A percentile compares a stretch with the other conserved stretches of the same genome.
Conservation (phyloP, 768 basidiomycete genomes). For the Phanerochaete sordida region DNA sequence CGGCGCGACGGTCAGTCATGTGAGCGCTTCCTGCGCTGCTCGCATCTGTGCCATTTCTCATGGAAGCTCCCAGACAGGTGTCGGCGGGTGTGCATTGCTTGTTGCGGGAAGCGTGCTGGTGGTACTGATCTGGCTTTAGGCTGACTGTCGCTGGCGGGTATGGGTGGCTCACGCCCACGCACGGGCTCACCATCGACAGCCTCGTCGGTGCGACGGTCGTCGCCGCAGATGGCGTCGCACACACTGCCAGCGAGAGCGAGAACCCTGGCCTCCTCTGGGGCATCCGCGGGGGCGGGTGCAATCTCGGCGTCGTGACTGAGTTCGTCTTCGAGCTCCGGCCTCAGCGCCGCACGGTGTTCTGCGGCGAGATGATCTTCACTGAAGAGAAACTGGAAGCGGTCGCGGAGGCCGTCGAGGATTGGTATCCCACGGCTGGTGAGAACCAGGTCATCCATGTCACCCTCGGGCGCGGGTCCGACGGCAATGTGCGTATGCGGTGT, state of each 20-base stretch:
- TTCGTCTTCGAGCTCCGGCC: conserved; percentile 43
- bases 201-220: conserved; percentile 40
- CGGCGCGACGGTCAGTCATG: conserved; percentile 48
- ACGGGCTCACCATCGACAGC: conserved; percentile 44
- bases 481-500: conserved; percentile 26
- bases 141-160: too few species aligned
- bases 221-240: conserved; percentile 36
- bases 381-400: conserved; percentile 16
- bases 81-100: conserved; percentile 49
- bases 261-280: conserved; percentile 43
- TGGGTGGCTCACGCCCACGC: conserved; percentile 43
- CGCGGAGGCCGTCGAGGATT: too few species aligned
- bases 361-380: conserved; percentile 38
- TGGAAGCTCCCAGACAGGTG: conserved; percentile 35
- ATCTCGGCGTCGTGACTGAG: conserved; percentile 49
- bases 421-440: conserved; percentile 16
- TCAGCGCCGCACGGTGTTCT: conserved; percentile 41
- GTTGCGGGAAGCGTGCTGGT: too few species aligned
- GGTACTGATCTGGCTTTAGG: too few species aligned
- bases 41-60: not conserved
- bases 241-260: conserved; percentile 22
- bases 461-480: conserved; percentile 34
- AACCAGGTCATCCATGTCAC: conserved; percentile 34
- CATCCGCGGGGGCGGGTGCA: conserved; percentile 45
- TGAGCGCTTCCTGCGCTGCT: conserved; percentile 21